Conservation (phyloP, 106 monocot genomes). For the Vanilla planifolia region DNA sequence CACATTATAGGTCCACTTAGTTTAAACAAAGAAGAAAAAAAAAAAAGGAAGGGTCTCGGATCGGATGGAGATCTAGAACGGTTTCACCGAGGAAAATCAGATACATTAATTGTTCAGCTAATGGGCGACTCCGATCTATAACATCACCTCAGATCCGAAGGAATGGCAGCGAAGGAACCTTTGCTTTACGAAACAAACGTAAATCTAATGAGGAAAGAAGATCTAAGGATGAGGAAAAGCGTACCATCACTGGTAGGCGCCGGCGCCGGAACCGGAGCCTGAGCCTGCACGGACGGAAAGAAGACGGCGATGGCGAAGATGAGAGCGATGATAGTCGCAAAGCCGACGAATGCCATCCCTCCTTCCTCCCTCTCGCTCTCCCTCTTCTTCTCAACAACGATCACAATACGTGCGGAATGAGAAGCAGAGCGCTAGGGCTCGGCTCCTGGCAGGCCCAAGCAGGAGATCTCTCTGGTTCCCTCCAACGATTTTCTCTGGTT, state of each 20-base stretch:
- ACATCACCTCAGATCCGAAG: no score
- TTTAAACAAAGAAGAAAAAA: not conserved
- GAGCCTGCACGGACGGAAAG: conserved; percentile 23
- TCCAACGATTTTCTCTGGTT: no score
- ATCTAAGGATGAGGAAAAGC: not conserved
- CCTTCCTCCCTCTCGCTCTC: not conserved
- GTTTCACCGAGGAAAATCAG: no score
- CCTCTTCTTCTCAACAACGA: not conserved
- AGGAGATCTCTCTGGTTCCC: no score
- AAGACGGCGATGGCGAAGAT: conserved; percentile 19
- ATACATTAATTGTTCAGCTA: no score
- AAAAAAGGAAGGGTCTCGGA: not conserved
- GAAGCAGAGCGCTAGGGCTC: no score
- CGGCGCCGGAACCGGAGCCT: conserved; percentile 28
- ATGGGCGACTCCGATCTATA: no score
- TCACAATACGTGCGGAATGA: not conserved
- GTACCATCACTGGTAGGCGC: conserved; percentile 31
- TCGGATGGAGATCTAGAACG: no score
- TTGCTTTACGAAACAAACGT: no score
- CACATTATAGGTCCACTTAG: not conserved
- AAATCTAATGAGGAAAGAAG: not conserved
- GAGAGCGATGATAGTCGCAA: conserved; percentile 10
- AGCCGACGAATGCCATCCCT: conserved; percentile 4
- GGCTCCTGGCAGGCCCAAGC: no score
- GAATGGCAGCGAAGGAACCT: no score